A percentile compares a stretch with the other conserved stretches of the same genome.
Conservation (phyloP, 2,329 filamentous ascomycete species). For the Emmonsiellopsis sp. region DNA sequence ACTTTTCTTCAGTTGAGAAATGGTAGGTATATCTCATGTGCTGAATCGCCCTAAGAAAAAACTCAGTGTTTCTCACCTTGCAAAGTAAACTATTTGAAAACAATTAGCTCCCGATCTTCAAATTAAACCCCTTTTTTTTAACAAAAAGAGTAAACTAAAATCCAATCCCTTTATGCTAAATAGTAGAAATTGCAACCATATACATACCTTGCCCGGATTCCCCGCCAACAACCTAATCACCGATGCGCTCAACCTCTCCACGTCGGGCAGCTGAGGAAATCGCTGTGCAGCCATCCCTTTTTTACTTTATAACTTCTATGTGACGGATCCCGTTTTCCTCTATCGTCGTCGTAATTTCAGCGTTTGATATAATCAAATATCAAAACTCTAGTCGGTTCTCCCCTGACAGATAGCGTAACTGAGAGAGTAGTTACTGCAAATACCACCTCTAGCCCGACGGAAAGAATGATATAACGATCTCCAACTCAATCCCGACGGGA, state of each 20-base stretch:
- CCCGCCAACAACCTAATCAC: constrained; percentile 80
- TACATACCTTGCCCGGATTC: constrained; percentile 71
- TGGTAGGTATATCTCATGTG: neutral
- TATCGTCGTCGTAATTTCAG: too few species aligned
- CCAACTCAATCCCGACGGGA: too few species aligned
- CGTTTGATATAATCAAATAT: too few species aligned
- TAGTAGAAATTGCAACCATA: neutral
- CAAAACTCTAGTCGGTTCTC: too few species aligned
- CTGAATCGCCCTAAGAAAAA: too few species aligned
- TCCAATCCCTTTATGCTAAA: neutral
- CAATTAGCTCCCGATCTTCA: neutral
- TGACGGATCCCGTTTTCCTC: too few species aligned
- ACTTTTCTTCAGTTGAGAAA: neutral
- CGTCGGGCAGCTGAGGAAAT: constrained; percentile 52
- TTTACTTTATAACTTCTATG: too few species aligned
- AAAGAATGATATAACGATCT: too few species aligned
- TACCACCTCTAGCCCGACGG: too few species aligned
- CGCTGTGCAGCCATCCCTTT: constrained; percentile 51
- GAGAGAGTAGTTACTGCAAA: too few species aligned
- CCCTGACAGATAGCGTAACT: too few species aligned
- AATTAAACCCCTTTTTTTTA: neutral
- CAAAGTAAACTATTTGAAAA: constrained; percentile 42
- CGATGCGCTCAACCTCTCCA: constrained; percentile 66
- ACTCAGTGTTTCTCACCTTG: constrained; percentile 37
- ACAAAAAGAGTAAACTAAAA: too few species aligned